Conservation (phyloP, 345 rosid species). For the Boechera retrofracta region DNA sequence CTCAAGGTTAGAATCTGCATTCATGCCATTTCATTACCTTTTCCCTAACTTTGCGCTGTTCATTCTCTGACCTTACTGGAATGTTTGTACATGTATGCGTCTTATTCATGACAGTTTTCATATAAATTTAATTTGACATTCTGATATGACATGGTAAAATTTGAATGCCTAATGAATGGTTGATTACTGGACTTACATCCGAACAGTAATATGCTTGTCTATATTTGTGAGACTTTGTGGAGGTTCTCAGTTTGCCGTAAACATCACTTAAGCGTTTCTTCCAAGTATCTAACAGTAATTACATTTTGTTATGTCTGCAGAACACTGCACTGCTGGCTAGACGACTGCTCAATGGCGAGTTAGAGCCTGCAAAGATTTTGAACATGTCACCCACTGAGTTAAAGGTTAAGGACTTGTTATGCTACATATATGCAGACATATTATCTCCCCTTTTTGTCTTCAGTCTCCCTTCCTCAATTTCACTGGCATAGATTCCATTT, state of each 20-base stretch:
- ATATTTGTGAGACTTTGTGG: conserved; percentile 12
- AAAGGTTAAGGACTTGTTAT: conserved; percentile 57
- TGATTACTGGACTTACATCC: conserved; percentile 10
- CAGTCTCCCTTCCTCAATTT: neutral
- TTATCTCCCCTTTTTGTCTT: conserved; percentile 1
- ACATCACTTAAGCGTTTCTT: neutral
- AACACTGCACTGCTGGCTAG: conserved; percentile 64
- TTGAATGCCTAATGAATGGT: conserved; percentile 11
- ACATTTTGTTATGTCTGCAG: conserved; percentile 47
- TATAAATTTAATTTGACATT: conserved; percentile 23
- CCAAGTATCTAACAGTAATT: neutral
- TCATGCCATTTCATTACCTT: conserved; percentile 15
- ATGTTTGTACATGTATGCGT: conserved; percentile 7
- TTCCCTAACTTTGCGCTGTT: neutral
- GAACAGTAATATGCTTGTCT: neutral
- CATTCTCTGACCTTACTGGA: neutral
- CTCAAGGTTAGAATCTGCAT: conserved; percentile 66
- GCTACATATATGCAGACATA: conserved; percentile 1
- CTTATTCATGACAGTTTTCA: conserved; percentile 6
- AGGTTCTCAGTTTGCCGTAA: neutral
- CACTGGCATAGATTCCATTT: neutral
- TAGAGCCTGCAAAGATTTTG: conserved; percentile 81
- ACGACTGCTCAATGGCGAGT: conserved; percentile 79
- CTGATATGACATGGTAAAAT: conserved; percentile 12
- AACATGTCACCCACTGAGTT: conserved; percentile 90